Evolutionary conservation across 2,329 filamentous ascomycete species (phyloP).

Genomic region (Akanthomyces lecanii): DNA sequence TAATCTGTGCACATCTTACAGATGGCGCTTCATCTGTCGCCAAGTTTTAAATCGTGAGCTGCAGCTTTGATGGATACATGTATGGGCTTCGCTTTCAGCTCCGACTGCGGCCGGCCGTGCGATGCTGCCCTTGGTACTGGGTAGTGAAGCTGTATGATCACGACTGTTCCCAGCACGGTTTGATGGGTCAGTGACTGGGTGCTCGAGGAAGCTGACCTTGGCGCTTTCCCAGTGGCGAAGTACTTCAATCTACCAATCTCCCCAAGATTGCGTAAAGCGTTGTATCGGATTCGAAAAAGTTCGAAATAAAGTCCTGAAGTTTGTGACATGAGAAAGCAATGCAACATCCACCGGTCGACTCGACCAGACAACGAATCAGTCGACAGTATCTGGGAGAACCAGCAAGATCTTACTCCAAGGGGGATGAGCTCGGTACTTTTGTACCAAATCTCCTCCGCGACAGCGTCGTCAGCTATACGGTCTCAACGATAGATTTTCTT

Average conservation of each 20-base stretch:
- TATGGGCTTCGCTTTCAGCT: too few species aligned
- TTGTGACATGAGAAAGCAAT: not conserved
- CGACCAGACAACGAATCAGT: not conserved
- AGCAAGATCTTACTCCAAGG: not conserved
- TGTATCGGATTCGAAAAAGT: not conserved
- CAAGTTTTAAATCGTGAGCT: not conserved
- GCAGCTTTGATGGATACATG: not conserved
- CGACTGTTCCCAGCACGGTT: not conserved
- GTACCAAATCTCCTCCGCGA: not conserved
- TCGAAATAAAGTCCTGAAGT: not conserved
- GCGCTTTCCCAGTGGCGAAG: not conserved
- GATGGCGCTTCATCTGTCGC: not conserved
- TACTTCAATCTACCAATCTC: not conserved
- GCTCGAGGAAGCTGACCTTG: not conserved
- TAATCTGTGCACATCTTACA: not conserved
- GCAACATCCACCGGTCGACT: not conserved
- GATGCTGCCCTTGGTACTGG: not conserved
- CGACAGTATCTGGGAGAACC: not conserved
- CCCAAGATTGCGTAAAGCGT: not conserved
- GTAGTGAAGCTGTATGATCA: not conserved
- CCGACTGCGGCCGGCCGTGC: not conserved
- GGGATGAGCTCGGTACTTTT: not conserved
- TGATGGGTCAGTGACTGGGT: not conserved
- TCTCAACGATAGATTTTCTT: not conserved
- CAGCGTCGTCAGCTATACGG: not conserved